Evolutionary conservation across 1,284 basidiomycete genomes (phyloP).

Genomic region (Phellinidium pouzarii): DNA sequence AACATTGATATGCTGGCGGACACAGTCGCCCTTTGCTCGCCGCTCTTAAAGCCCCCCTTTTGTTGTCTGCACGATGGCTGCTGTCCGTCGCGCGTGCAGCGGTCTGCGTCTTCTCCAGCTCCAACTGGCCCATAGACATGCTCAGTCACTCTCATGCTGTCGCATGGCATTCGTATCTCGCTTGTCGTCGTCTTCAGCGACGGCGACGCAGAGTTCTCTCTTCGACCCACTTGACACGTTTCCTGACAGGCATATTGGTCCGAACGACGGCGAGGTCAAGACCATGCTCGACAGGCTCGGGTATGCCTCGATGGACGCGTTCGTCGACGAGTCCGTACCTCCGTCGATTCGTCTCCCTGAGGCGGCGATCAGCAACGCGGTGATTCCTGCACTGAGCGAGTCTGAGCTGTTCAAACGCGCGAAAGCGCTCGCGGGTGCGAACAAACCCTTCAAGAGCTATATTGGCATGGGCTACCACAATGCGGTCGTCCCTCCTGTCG

Average conservation of each 20-base stretch:
- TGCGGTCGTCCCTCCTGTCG: constrained; percentile 89
- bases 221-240: constrained; percentile 86
- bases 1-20: constrained; percentile 15
- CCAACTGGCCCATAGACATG: background rate
- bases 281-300: constrained; percentile 79
- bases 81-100: constrained; percentile 7
- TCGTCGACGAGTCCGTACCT: constrained; percentile 78
- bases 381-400: constrained; percentile 78
- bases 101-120: constrained; percentile 2
- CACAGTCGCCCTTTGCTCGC: constrained; percentile 1
- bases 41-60: background rate
- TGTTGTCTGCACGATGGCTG: constrained; percentile 5
- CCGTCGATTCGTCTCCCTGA: constrained; percentile 66
- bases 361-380: constrained; percentile 54
- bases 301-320: constrained; percentile 81
- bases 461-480: constrained; percentile 99
- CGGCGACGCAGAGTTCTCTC: constrained; percentile 33
- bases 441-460: constrained; percentile 84
- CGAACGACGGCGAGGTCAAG: constrained; percentile 67
- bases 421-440: constrained; percentile 69
- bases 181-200: background rate
- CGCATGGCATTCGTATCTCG: background rate
- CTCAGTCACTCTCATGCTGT: too few species aligned
- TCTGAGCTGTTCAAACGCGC: constrained; percentile 77
- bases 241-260: constrained; percentile 83